Base-by-base conservation (phyloP, 345 rosid genomes). In the Odontarrhena argentea region DNA sequence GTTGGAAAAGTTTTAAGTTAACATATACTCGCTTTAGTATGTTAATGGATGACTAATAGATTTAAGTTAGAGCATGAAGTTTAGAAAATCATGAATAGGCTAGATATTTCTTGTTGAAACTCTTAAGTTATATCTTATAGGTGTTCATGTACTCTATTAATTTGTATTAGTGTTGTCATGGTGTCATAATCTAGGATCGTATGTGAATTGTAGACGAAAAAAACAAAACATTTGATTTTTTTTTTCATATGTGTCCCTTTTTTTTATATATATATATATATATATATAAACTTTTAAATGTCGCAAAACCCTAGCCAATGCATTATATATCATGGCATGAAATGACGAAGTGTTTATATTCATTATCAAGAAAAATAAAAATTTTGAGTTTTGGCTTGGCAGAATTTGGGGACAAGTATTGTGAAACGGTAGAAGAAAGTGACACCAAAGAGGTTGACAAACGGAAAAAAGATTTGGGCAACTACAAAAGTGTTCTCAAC, bases 331-430 rank as follows among this genome's bases (percentile, higher is more conserved):
- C 14, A 46, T 67, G 15, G 7, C 8, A 32, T 48, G 24, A 28
- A 32, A 32, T 51, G 9, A 55, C 30, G 5, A 26, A 50, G 8
- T 22, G 9, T 15, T 24, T 43, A 3, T 36, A 43, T 43, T 70
- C 51, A 26, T 28, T 22, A 54, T 54, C 6, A 46, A 62, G 56
- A 54, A 45, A 45, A 34, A 8, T 62, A 50, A 59, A 41, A 9
- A 9, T 34, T 26, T 42, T 63, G 4, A 32, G 6, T 32, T 5
- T 32, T 4, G 36, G 6, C 6, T 32, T 70, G 76, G 46, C 78
- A 87, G 97, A 81, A 47, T 86, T 91, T 76, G 87, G 86, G 11
- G 74, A 72, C 67, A 85, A 72, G 53, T 88, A 77, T 69, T 81
- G 80, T 44, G 66, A 71, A 68, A 44, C 13, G 32, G 36, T 60